Evolutionary conservation across 805 yeast species (phyloP), one percentile per base, ranked within the genome.

Genomic region (Lachancea nothofagi): DNA sequence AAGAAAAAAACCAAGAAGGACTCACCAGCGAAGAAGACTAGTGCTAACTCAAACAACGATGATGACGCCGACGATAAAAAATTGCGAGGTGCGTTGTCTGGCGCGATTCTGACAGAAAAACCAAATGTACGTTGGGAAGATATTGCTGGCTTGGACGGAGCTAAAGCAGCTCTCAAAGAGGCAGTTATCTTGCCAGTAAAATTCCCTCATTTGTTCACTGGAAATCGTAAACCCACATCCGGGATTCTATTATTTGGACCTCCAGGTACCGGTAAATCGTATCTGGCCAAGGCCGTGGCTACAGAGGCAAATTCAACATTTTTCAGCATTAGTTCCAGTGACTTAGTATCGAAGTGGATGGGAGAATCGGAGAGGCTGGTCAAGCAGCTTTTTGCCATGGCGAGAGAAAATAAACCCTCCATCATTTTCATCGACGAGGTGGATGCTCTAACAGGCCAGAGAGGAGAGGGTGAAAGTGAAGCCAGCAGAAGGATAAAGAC

Each of bases 241-340:
- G 98, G 98, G 32, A 90, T 93, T 33, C 64, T 93, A 34, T 66
- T 93, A 17, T 85, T 84, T 55, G 94, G 94, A 0, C 94, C 94
- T 15, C 98, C 98, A 2, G 98, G 98, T 55, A 93, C 98, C 0
- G 98, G 98, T 71, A 93, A 93, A 57, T 90, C 97, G 2, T 93
- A 81, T 57, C 68, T 93, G 43, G 98, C 98, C 8, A 93, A 93
- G 60, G 98, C 98, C 0, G 97, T 93, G 7, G 98, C 98, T 19
- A 93, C 98, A 0, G 98, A 93, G 55, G 96, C 97, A 36, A 88
- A 90, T 60, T 86, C 97, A 0, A 93, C 98, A 0, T 93, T 93
- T 54, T 93, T 93, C 65, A 84, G 96, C 2, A 95, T 93, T 1
- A 83, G 95, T n/a, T 87, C 96, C 0, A 84, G 95, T 10, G 98